Evolutionary conservation across 129 eudicot species (phyloP).

Genomic region (Solidago caesia): DNA sequence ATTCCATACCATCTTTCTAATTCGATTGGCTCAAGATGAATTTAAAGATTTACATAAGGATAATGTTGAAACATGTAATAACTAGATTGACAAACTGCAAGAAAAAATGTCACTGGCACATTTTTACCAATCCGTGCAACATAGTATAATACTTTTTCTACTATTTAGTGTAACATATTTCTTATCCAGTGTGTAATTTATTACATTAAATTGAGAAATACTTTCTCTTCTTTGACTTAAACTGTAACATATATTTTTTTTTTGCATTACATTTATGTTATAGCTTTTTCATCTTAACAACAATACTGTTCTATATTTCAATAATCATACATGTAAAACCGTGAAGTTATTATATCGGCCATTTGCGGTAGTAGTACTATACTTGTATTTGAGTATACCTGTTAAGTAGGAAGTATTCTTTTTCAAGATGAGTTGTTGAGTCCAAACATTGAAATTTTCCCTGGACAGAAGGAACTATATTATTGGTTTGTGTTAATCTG

Average conservation of each 20-base stretch:
- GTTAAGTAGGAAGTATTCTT: not conserved
- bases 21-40: conserved; percentile 25
- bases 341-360: not conserved
- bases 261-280: not conserved
- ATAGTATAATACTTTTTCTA: not conserved
- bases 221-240: not conserved
- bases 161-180: not conserved
- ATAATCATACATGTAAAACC: not conserved
- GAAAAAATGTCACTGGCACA: not conserved
- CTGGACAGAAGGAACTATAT: not conserved
- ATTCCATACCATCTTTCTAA: conserved; percentile 10
- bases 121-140: not conserved
- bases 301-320: not conserved
- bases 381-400: not conserved
- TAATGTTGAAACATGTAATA: not conserved
- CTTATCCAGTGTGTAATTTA: too few species aligned
- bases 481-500: not conserved
- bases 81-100: not conserved
- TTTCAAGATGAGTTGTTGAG: not conserved
- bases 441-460: not conserved
- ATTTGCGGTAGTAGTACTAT: not conserved
- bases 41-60: not conserved
- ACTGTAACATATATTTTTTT: not conserved
- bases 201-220: too few species aligned
- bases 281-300: not conserved